These are phyloP conservation scores for Pseudogymnoascus sp. DNA, from an alignment of 2,329 filamentous ascomycete genomes.

Conservation along the genomic window DNA sequence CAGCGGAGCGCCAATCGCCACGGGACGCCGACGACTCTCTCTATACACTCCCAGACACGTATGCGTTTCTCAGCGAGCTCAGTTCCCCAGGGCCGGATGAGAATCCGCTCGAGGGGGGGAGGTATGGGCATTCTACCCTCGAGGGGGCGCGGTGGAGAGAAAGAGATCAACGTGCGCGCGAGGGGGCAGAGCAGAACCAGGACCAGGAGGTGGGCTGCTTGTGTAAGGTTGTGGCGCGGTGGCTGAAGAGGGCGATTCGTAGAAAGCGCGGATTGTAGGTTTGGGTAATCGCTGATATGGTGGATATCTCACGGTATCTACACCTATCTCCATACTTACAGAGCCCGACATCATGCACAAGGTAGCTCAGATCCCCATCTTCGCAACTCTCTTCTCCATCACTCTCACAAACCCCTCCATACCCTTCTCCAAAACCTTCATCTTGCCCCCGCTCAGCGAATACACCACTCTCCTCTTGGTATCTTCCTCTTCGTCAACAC, in stretches of 20 bases:
- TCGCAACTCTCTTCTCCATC: slow-evolving; percentile 52
- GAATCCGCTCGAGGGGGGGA: background rate
- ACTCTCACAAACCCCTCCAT: slow-evolving; percentile 59
- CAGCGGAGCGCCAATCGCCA: background rate
- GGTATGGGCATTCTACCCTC: background rate
- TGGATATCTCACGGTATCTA: background rate
- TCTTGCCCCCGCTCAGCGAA: slow-evolving; percentile 49
- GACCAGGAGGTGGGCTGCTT: background rate
- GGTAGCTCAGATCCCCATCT: slow-evolving; percentile 27
- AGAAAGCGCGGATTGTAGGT: background rate
- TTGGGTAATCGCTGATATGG: background rate
- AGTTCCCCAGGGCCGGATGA: background rate
- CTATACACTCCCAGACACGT: background rate
- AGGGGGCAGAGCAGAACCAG: background rate
- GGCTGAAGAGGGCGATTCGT: background rate
- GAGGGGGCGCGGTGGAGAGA: background rate
- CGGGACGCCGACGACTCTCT: background rate
- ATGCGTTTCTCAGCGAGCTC: background rate
- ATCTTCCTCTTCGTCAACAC: slow-evolving; percentile 39
- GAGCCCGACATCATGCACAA: background rate
- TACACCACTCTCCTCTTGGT: slow-evolving; percentile 52
- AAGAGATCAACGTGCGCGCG: background rate
- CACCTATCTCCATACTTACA: background rate
- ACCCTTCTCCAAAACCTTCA: slow-evolving; percentile 50
- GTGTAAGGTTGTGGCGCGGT: background rate